phyloP scores from a whole-genome alignment of 2,329 filamentous ascomycete genomes.

The Simplicillium sp. region DNA sequence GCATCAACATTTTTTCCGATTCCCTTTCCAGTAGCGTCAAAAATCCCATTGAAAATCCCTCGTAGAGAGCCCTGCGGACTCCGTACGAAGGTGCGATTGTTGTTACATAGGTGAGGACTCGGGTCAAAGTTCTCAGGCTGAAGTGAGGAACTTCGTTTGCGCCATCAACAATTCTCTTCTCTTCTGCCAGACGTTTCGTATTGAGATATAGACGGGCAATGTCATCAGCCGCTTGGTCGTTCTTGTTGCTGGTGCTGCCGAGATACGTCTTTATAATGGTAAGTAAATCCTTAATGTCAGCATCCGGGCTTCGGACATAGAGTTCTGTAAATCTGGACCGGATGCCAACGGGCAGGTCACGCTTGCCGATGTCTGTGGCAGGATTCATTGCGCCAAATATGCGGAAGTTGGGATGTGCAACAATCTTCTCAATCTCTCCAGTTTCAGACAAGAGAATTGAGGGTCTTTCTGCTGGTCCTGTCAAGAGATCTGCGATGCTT shows the following conservation, averaged over 20 bases:
- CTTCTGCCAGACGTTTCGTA: constrained; percentile 70
- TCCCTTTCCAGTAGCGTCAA: constrained; percentile 76
- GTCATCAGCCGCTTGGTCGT: constrained; percentile 66
- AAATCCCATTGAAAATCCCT: constrained; percentile 98
- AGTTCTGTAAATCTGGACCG: constrained; percentile 91
- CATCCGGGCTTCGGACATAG: constrained; percentile 86
- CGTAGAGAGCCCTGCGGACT: constrained; percentile 75
- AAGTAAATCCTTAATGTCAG: constrained; percentile 74
- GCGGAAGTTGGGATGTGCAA: constrained; percentile 84
- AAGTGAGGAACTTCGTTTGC: constrained; percentile 95
- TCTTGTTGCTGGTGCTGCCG: constrained; percentile 58
- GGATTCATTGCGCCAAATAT: constrained; percentile 99
- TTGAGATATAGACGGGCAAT: constrained; percentile 82
- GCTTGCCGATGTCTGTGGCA: constrained; percentile 92
- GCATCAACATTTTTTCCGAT: constrained; percentile 70
- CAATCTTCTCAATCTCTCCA: constrained; percentile 81
- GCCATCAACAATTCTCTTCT: constrained; percentile 84
- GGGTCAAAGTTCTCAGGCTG: constrained; percentile 86
- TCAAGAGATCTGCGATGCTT: constrained; percentile 81
- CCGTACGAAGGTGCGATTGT: constrained; percentile 80
- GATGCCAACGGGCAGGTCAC: constrained; percentile 81
- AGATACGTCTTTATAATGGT: constrained; percentile 86
- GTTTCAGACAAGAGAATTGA: constrained; percentile 89
- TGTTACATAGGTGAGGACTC: constrained; percentile 79
- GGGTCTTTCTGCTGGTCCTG: constrained; percentile 60